Percentiles rank a stretch among this genome's conserved stretches.
Conservation (phyloP, 2,329 filamentous ascomycete genomes). For the Intubia oerlemansii region DNA sequence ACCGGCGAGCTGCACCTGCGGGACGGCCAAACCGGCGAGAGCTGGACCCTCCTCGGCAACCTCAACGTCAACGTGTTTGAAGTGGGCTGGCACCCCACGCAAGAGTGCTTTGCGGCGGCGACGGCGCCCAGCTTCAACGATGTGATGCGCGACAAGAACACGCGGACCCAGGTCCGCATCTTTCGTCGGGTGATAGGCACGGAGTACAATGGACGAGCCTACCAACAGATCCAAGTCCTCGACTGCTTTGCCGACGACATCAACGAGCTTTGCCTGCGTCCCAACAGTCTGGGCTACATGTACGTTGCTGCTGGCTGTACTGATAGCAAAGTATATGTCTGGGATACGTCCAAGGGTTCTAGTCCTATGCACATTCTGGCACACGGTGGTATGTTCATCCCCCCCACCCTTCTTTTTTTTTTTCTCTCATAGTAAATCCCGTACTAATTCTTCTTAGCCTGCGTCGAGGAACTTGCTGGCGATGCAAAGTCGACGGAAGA, state of each 20-base stretch:
- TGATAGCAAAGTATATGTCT: slow-evolving; percentile 38
- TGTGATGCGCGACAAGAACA: slow-evolving; percentile 16
- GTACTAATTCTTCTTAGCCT: no score
- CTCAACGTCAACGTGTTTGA: slow-evolving; percentile 41
- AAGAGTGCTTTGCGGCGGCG: slow-evolving; percentile 31
- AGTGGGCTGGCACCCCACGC: slow-evolving; percentile 37
- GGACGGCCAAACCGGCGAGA: slow-evolving; percentile 23
- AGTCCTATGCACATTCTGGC: slow-evolving; percentile 30
- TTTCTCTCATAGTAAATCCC: no score
- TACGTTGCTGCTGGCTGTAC: slow-evolving; percentile 38
- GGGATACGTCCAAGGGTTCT: slow-evolving; percentile 36
- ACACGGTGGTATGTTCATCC: slow-evolving; percentile 25
- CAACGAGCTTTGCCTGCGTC: slow-evolving; percentile 33
- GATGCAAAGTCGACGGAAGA: slow-evolving; percentile 21
- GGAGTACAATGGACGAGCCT: slow-evolving; percentile 14
- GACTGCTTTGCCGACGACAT: slow-evolving; percentile 39
- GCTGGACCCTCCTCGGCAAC: slow-evolving; percentile 26
- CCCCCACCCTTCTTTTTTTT: slow-evolving; percentile 1
- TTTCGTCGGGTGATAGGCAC: slow-evolving; percentile 18
- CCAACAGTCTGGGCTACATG: slow-evolving; percentile 12
- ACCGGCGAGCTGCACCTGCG: slow-evolving; percentile 39
- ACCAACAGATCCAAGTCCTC: slow-evolving; percentile 27
- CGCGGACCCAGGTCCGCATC: slow-evolving; percentile 28
- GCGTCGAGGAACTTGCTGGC: slow-evolving; percentile 12
- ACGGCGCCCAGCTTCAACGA: slow-evolving; percentile 29